Conservation (phyloP, 2,329 filamentous ascomycete genomes). For the Ploettnerulaceae sp. region DNA sequence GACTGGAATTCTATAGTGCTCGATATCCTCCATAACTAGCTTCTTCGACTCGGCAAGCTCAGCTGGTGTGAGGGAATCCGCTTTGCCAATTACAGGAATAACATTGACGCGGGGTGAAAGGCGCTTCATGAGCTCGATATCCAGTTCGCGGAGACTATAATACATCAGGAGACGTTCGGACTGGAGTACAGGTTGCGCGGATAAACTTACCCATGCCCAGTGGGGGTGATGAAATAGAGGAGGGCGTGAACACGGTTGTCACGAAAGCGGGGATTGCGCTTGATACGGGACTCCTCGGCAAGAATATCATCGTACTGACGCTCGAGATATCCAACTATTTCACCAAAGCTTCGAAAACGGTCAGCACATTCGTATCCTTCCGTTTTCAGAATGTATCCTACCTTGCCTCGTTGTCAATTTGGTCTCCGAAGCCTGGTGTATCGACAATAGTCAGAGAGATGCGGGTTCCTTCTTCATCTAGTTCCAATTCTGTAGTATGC, state of each 20-base stretch:
- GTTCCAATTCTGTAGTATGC: constrained; percentile 67
- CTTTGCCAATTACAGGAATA: constrained; percentile 97
- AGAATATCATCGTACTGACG: constrained; percentile 99
- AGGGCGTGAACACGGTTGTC: constrained; percentile 98
- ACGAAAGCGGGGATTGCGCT: constrained; percentile 99
- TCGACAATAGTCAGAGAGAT: constrained; percentile 98
- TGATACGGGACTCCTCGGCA: constrained; percentile 98
- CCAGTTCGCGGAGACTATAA: constrained; percentile 85
- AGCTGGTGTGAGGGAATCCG: constrained; percentile 91
- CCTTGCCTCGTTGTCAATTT: constrained; percentile 99
- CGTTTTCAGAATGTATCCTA: constrained; percentile 38
- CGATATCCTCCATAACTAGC: constrained; percentile 99
- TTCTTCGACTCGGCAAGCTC: constrained; percentile 99
- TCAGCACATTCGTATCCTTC: constrained; percentile 26
- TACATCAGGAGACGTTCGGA: constrained; percentile 17
- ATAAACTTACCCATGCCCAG: constrained; percentile 76
- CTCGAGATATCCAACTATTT: constrained; percentile 98
- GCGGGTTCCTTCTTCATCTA: constrained; percentile 96
- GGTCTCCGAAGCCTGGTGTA: constrained; percentile 95
- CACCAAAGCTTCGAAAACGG: constrained; percentile 66
- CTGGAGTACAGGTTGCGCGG: background rate
- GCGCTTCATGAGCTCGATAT: constrained; percentile 99
- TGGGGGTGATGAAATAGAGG: constrained; percentile 99
- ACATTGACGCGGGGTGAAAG: constrained; percentile 97
- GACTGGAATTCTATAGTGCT: constrained; percentile 98